A percentile compares a stretch with the other conserved stretches of the same genome.
phyloP scores from a whole-genome alignment of 139 green algal genomes.

The Asterochloris sp. region DNA sequence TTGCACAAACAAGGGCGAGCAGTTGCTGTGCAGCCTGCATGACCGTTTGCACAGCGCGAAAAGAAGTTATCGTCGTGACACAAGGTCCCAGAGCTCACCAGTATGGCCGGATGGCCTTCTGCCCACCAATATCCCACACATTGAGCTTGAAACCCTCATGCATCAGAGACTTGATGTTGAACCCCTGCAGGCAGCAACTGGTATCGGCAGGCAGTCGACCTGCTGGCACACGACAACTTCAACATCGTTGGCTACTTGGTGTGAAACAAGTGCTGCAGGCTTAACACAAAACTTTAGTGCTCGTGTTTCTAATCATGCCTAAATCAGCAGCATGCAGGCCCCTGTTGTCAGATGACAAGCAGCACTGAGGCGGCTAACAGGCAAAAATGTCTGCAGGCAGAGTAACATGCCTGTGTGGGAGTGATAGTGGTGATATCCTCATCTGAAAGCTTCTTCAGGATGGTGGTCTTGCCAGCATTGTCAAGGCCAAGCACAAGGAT shows the following conservation, averaged over 20 bases:
- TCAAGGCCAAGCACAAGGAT: slow-evolving; percentile 80
- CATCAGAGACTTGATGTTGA: slow-evolving; percentile 83
- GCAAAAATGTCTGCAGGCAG: not conserved
- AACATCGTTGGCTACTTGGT: no score
- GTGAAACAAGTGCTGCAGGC: no score
- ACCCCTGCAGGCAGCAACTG: slow-evolving; percentile 48
- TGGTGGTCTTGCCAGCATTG: slow-evolving; percentile 84
- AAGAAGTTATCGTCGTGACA: not conserved
- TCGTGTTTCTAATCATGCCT: no score
- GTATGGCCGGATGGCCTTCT: slow-evolving; percentile 79
- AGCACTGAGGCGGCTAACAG: not conserved
- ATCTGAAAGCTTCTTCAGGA: slow-evolving; percentile 71
- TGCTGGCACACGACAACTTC: not conserved
- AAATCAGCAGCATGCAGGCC: not conserved
- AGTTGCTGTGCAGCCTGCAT: no score
- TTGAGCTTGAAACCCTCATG: slow-evolving; percentile 83
- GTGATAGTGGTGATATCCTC: slow-evolving; percentile 81
- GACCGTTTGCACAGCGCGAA: not conserved
- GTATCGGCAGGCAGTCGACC: not conserved
- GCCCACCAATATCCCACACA: slow-evolving; percentile 84
- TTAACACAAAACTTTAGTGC: no score
- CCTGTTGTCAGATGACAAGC: not conserved
- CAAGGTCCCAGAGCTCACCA: slow-evolving; percentile 36
- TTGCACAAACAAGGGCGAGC: no score
- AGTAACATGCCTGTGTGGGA: slow-evolving; percentile 57